These are phyloP conservation scores for Rosa lucieae DNA, from an alignment of 306 rosid species.

Conservation along the genomic window DNA sequence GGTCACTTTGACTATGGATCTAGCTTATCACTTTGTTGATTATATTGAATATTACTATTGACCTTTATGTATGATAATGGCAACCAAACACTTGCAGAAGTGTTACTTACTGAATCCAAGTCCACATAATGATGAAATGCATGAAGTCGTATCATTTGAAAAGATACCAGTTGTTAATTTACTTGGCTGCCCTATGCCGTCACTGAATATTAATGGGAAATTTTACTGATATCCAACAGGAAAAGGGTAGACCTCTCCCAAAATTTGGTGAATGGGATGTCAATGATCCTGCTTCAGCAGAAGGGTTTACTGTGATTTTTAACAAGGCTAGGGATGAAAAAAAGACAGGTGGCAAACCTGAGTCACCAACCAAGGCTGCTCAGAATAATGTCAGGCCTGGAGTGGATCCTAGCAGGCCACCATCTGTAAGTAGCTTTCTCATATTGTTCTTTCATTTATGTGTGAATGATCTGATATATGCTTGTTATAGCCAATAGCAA, in stretches of 20 bases:
- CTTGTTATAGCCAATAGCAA: conserved; percentile 1
- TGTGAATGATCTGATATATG: neutral
- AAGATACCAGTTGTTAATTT: neutral
- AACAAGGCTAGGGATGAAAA: conserved; percentile 98
- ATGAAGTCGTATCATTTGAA: neutral
- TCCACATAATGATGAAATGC: neutral
- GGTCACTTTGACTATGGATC: neutral
- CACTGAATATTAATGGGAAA: neutral
- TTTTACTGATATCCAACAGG: conserved; percentile 46
- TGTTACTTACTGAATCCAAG: neutral
- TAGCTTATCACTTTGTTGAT: neutral
- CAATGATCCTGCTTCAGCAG: conserved; percentile 98
- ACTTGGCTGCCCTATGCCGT: neutral
- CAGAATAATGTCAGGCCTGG: conserved; percentile 54
- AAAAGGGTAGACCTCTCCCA: conserved; percentile 93
- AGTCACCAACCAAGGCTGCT: conserved; percentile 82
- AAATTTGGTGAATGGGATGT: conserved; percentile 99
- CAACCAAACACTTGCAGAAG: neutral
- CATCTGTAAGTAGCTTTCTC: conserved; percentile 57
- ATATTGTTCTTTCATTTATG: conserved; percentile 6
- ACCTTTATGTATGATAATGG: neutral
- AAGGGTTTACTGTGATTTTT: conserved; percentile 97
- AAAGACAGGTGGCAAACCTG: conserved; percentile 93
- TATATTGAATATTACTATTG: neutral
- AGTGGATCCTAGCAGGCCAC: conserved; percentile 67